Base-by-base conservation (phyloP, 139 green algal species). In the Tetradesmus obliquus region DNA sequence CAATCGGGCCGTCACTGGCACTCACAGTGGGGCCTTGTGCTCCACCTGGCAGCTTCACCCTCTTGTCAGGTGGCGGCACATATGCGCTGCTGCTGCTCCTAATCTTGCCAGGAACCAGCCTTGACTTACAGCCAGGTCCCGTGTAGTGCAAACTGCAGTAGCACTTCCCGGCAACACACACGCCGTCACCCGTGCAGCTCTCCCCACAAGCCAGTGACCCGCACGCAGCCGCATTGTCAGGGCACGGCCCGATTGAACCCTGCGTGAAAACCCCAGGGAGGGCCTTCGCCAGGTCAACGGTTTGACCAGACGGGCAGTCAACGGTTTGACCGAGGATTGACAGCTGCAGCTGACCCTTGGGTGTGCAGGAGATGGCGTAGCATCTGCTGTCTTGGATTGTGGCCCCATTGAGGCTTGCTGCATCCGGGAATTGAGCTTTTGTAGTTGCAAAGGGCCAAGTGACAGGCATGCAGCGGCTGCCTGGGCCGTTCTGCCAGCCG, bases 161-260 rank as follows among this genome's bases (percentile, higher is more conserved):
- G 79, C 93, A 95, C 13, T 45, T 24, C 51, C 93, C 93, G 22
- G 74, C 54, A 8, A 84, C 54, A 84, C 93, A 95, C 17, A 88
- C 72, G n/a, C 93, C 93, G n/a, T 89, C 90, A 1, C 12, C 20
- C 19, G 92, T 71, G 88, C 93, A 95, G n/a, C 51, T 53, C 3
- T 83, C 24, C 3, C 58, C 3, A 83, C 93, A 94, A 22, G 53
- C 60, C 5, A 93, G 88, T 5, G 20, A 88, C 57, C 71, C 24
- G 87, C 93, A 95, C 3, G 92, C 24, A 1, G 74, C 69, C 4
- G 62, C 69, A 45, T 93, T 81, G 32, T 89, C 55, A 15, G 93
- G 93, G 89, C 93, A 95, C 55, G 93, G 93, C 9, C 93, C 93
- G 7, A 95, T 93, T 69, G 72, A 62, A 62, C 93, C 93, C 12